Conservation (phyloP, 306 rosid genomes). For the Castanospermum australe region DNA sequence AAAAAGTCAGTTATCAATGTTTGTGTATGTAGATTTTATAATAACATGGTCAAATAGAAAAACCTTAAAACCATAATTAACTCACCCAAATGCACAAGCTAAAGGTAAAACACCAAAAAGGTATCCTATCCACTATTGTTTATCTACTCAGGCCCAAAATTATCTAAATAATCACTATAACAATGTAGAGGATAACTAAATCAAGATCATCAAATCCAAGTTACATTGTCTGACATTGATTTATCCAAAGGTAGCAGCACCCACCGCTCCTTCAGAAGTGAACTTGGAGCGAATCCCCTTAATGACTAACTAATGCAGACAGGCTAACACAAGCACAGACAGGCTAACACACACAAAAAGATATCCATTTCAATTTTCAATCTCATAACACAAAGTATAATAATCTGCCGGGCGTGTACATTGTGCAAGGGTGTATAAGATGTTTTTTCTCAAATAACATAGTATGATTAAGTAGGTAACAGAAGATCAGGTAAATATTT, state of each 20-base stretch:
- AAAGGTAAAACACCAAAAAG: not conserved
- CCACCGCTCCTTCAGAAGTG: not conserved
- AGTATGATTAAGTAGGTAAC: constrained; percentile 10
- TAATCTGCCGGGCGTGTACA: not conserved
- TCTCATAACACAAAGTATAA: constrained; percentile 19
- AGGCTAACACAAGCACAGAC: too few relatives aligned
- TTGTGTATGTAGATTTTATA: not conserved
- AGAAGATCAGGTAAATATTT: constrained; percentile 10
- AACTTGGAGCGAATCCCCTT: not conserved
- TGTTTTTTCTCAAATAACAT: not conserved
- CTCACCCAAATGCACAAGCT: not conserved
- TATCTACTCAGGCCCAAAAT: not conserved
- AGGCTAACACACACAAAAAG: not conserved
- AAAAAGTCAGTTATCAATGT: not conserved
- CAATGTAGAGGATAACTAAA: not conserved
- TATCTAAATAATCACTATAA: not conserved
- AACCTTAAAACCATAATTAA: not conserved
- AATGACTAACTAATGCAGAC: not conserved
- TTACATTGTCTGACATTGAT: not conserved
- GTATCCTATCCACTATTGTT: not conserved
- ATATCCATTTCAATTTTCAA: not conserved
- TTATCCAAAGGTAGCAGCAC: not conserved
- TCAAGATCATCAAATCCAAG: not conserved
- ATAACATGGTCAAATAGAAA: not conserved
- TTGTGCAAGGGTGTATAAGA: not conserved